These are phyloP conservation scores for Hyphodiscus sp. DNA, from an alignment of 2,329 filamentous ascomycete genomes.

Conservation along the genomic window DNA sequence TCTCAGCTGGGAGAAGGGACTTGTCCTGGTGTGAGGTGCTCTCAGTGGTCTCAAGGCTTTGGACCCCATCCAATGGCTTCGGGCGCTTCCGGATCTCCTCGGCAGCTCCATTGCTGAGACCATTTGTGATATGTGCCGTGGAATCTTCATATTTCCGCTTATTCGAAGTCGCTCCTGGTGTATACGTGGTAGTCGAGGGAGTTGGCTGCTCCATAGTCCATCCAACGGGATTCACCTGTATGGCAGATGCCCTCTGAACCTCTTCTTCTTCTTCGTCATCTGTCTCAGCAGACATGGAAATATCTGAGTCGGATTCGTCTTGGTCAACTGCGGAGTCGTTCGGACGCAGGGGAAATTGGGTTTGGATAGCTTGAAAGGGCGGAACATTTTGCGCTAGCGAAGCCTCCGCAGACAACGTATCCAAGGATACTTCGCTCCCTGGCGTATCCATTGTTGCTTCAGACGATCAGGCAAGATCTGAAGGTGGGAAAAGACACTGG, in stretches of 20 bases:
- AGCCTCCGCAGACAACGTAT: slow-evolving; percentile 23
- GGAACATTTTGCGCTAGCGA: slow-evolving; percentile 14
- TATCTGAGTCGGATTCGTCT: slow-evolving; percentile 30
- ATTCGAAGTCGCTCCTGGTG: slow-evolving; percentile 14
- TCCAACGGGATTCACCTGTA: slow-evolving; percentile 4
- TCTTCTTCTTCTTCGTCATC: slow-evolving; percentile 28
- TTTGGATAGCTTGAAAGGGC: slow-evolving; percentile 4
- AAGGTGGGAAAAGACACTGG: slow-evolving; percentile 6
- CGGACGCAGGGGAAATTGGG: slow-evolving; percentile 4
- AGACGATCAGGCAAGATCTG: slow-evolving; percentile 1
- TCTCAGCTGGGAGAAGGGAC: slow-evolving; percentile 46
- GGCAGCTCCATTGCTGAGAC: slow-evolving; percentile 9
- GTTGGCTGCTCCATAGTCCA: slow-evolving; percentile 2
- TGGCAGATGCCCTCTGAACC: slow-evolving; percentile 1
- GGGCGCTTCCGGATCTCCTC: slow-evolving; percentile 24
- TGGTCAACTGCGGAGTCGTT: slow-evolving; percentile 12
- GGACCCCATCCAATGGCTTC: slow-evolving; percentile 18
- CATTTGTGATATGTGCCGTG: slow-evolving; percentile 9
- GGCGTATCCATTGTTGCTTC: slow-evolving; percentile 21
- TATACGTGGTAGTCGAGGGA: not conserved
- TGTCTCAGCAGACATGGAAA: slow-evolving; percentile 32
- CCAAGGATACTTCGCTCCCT: slow-evolving; percentile 17
- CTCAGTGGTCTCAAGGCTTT: slow-evolving; percentile 15
- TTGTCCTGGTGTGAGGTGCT: slow-evolving; percentile 18
- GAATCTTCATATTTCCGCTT: slow-evolving; percentile 23